These are phyloP conservation scores for Elongisporangium prolatum DNA, from an alignment of 352 stramenopile genomes.

Conservation along the genomic window DNA sequence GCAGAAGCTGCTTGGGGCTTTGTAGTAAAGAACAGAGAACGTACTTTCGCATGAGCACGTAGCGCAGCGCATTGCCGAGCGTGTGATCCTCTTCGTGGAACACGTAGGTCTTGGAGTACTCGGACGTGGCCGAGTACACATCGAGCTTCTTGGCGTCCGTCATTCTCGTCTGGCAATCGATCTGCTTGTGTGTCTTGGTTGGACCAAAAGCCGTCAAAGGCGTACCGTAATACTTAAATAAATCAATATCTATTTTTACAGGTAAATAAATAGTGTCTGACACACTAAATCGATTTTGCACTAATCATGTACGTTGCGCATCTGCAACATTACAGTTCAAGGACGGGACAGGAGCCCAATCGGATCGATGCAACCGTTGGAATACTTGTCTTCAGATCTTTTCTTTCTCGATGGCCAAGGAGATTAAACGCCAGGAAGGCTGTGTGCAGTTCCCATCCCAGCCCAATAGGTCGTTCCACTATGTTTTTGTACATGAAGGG, in stretches of 20 bases:
- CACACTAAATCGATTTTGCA: neutral
- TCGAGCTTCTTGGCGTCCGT: slow-evolving; percentile 66
- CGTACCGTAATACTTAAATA: neutral
- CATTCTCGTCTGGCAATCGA: slow-evolving; percentile 13
- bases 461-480: no score
- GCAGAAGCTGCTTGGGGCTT: no score
- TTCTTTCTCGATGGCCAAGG: no score
- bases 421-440: no score
- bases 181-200: slow-evolving; percentile 4
- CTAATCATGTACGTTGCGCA: no score
- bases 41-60: slow-evolving; percentile 90
- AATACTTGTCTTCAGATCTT: no score
- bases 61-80: slow-evolving; percentile 87
- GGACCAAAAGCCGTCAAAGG: neutral
- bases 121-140: slow-evolving; percentile 70
- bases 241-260: neutral
- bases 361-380: no score
- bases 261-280: neutral
- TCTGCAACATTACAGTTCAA: no score
- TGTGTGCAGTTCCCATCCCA: no score
- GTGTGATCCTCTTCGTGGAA: slow-evolving; percentile 90
- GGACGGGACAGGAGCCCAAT: no score
- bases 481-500: no score
- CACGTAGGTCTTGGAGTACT: slow-evolving; percentile 86
- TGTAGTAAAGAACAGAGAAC: no score